Conservation (phyloP, 1,139 yeast species). For the Saccharomycopsis phalli region DNA sequence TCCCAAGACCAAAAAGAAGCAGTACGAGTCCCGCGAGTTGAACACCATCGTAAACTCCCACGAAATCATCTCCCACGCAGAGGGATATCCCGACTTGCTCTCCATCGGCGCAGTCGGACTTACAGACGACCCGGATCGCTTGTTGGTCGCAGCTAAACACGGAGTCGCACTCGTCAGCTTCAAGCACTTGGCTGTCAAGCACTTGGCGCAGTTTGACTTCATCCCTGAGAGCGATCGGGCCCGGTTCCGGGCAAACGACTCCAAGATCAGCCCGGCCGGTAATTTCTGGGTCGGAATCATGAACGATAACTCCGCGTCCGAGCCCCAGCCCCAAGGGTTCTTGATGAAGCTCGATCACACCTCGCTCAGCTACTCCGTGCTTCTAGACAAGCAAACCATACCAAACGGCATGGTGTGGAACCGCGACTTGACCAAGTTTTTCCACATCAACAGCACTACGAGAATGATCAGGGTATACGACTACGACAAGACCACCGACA, state of each 20-base stretch:
- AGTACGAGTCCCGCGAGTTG: constrained; percentile 24
- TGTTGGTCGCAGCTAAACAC: constrained; percentile 43
- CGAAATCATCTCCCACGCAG: constrained; percentile 29
- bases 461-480: constrained; percentile 54
- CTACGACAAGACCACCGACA: constrained; percentile 41
- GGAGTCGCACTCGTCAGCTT: constrained; percentile 50
- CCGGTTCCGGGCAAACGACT: constrained; percentile 62
- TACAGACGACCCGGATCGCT: constrained; percentile 36
- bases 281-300: constrained; percentile 68
- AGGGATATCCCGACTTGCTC: constrained; percentile 13
- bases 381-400: constrained; percentile 36
- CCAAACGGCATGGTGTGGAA: constrained; percentile 80
- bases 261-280: constrained; percentile 61
- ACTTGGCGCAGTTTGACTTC: constrained; percentile 39
- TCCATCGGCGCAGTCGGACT: constrained; percentile 58
- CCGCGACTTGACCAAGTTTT: constrained; percentile 40
- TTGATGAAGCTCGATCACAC: constrained; percentile 27
- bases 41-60: constrained; percentile 28
- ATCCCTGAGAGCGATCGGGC: constrained; percentile 31
- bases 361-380: constrained; percentile 24
- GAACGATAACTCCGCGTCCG: constrained; percentile 34
- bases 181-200: constrained; percentile 27
- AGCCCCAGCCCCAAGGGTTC: constrained; percentile 28
- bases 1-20: constrained; percentile 23
- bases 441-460: constrained; percentile 65